Base-by-base conservation (phyloP, 768 basidiomycete genomes). In the Naganishia randhawae region DNA sequence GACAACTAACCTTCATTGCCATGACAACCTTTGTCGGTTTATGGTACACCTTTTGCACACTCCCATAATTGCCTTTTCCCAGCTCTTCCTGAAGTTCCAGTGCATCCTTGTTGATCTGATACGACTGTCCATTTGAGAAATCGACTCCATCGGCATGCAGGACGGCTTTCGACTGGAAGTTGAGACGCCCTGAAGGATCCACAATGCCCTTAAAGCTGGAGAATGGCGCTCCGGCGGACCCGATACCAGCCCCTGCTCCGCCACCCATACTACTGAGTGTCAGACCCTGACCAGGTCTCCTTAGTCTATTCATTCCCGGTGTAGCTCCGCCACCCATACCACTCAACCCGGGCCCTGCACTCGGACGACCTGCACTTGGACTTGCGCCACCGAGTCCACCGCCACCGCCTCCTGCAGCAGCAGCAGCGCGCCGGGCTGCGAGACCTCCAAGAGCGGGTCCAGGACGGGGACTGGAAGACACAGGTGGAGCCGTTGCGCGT, bases 101-200 rank as follows among this genome's bases (percentile, higher is more conserved):
- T 77, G 98, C 89, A 67, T 86, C 85, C 95, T 95, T 95, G 81
- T 92, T 95, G 82, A 99, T 96, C 64, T 87, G 84, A 80, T 91
- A 96, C 10, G 89, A 91, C 50, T 89, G 85, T 50, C 96, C 96
- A 72, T 87, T 92, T 32, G 87, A 88, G 79, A 99, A 99, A 73
- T 89, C 86, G 42, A 89, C 88, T 65, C 96, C 96, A 27, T 87
- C 83, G 0, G 93, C 89, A 75, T 95, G 91, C 13, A 99, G 80
- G 42, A 98, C 86, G 5, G 96, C 96, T 77, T 97, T 98, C 63
- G 90, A 91, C 27, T 85, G 85, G 75, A 98, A 99, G 76, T 91
- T 92, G 73, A 99, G 88, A 0, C 88, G 87, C n/a, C 96, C 96
- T 1, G 91, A 93, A 0, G 94, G 92, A 82, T 99, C 95, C 91